Base-by-base conservation (phyloP, 176 grass and related monocot species). In the Sorghum bicolor region DNA sequence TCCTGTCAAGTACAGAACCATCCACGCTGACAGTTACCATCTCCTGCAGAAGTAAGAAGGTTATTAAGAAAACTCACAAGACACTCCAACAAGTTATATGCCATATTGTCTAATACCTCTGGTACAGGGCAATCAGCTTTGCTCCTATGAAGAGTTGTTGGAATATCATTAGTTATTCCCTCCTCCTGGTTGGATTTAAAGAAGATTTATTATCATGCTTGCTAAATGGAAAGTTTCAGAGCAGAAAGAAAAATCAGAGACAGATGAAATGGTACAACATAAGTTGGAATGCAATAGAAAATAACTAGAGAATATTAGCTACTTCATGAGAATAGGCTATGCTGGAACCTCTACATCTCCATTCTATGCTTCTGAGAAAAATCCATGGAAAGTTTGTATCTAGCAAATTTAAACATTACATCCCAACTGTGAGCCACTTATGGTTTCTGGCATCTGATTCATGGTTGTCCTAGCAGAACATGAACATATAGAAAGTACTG, bases 81-180 rank as follows among this genome's bases (percentile, higher is more conserved):
- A 57, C 33, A 52, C 3, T 41, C 50, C 24, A 43, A 81, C 22
- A 78, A 13, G 67, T 45, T 41, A 72, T 48, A 53, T 0, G 14
- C 17, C 29, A 38, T 40, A 34, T 31, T 82, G 64, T 40, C 36
- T 28, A 44, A 31, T 89, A 90, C 92, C 89, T 99, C 96, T 63
- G 57, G 83, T 69, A 94, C 74, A 64, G 89, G 91, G 93, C 96
- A 99, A 82, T 96, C 96, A 67, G 91, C 96, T 90, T 96, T 99
- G 73, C 96, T 99, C 92, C 96, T 96, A 70, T 99, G 96, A 72
- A 96, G 83, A 79, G 93, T 96, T 22, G 96, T 99, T 53, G 96
- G 96, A 79, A 99, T 99, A 91, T 99, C 96, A 77, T 90, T 92
- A 66, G 85, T 86, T 77, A 92, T 47, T 73, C 87, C 96, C 87